These are phyloP conservation scores for Nicotiana otophora DNA, from an alignment of 257 asterid species.

Conservation along the genomic window DNA sequence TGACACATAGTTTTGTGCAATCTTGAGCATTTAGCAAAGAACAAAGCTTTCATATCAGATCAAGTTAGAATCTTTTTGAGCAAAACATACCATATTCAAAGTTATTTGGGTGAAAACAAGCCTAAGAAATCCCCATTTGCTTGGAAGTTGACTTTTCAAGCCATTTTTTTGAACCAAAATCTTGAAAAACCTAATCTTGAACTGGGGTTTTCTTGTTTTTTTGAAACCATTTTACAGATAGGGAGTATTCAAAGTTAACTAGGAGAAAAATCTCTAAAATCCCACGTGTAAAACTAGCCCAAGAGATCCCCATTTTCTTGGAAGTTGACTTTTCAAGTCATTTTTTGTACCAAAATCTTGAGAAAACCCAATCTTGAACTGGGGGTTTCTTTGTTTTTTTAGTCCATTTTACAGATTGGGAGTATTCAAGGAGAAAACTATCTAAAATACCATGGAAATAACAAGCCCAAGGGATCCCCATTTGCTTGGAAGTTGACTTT, in stretches of 20 bases:
- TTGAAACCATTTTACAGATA: background rate
- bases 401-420: background rate
- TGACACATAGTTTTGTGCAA: background rate
- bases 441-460: no score
- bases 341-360: constrained; percentile 10
- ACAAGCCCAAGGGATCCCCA: constrained; percentile 21
- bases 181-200: constrained; percentile 13
- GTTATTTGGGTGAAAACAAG: background rate
- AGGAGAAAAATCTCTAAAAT: background rate
- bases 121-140: constrained; percentile 24
- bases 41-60: background rate
- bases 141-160: constrained; percentile 41
- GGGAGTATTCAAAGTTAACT: no score
- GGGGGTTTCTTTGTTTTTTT: background rate
- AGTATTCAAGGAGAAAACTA: no score
- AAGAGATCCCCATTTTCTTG: constrained; percentile 28
- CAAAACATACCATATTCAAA: no score
- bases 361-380: constrained; percentile 13
- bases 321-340: constrained; percentile 40
- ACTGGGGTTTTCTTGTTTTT: background rate
- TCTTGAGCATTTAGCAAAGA: background rate
- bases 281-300: background rate
- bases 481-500: constrained; percentile 44
- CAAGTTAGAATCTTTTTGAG: background rate
- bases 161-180: constrained; percentile 8